Base-by-base conservation (phyloP, 2,329 filamentous ascomycete species). In the Fusarium begoniae region DNA sequence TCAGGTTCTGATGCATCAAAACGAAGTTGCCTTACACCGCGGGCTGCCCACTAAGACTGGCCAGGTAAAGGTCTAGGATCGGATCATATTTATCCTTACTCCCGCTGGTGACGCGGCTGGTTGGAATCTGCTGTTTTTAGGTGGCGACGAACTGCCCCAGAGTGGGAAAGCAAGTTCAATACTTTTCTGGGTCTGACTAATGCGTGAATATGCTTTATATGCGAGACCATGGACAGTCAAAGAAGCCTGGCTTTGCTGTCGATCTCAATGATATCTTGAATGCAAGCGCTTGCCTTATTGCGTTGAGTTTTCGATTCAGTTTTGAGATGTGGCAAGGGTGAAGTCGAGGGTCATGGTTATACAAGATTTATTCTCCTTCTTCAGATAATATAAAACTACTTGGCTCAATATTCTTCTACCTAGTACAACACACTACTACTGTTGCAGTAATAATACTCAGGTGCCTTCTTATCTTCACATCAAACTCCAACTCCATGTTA, bases 321-420 rank as follows among this genome's bases (percentile, higher is more conserved):
- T 17, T 15, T 17, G 32, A 35, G 32, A 35, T 8, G 8, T 35
- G 32, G 7, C 32, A 7, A 8, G 6, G 32, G 7, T 35, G 32
- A 15, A 35, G 14, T 35, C 0, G 32, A 35, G 3, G 0, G 32
- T 4, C 8, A 35, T 35, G 32, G 32, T 0, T 17, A 35, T 35
- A 15, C 0, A 17, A 4, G 14, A 0, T 8, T 35, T 35, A 4
- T 4, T 35, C 0, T 35, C 0, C 14, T 9, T 2, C 14, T 15
- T 4, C 0, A 35, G 14, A 9, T 15, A 0, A 0, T 15, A 35
- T 15, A 35, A 8, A 1, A 35, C 32, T 15, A 3, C 14, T 35
- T 35, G 1, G 3, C 14, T 9, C 2, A 35, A 35, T 17, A 35
- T 17, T 35, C 14, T 4, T 0, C 32, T 35, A 35, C 1, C 3